phyloP scores from a whole-genome alignment of 352 stramenopile species.

The Globisporangium yorkense region DNA sequence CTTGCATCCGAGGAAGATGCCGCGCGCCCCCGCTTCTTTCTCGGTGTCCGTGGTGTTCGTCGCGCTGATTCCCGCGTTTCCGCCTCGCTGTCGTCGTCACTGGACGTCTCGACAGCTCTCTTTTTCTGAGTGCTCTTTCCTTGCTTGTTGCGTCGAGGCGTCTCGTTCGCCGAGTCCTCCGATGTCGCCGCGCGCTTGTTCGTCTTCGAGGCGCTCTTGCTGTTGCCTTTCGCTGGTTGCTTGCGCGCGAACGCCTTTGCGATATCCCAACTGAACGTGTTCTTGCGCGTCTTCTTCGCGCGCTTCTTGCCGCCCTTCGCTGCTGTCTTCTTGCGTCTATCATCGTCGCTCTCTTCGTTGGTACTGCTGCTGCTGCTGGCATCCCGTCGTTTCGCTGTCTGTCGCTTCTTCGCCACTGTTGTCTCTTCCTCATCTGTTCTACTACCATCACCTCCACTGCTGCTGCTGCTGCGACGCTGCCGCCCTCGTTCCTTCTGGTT shows the following conservation, averaged over 20 bases:
- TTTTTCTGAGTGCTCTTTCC: not conserved
- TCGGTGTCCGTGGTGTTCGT: not conserved
- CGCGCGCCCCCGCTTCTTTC: not conserved
- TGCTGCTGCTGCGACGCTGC: not conserved
- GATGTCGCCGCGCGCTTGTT: not conserved
- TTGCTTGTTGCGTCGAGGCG: not conserved
- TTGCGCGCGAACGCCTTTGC: slow-evolving; percentile 62
- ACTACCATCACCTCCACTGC: not conserved
- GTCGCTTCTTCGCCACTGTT: not conserved
- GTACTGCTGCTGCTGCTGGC: not conserved
- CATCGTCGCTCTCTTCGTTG: slow-evolving; percentile 4
- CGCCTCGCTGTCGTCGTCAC: not conserved
- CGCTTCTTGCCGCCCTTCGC: slow-evolving; percentile 9
- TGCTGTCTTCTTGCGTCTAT: not conserved
- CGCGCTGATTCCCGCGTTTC: not conserved
- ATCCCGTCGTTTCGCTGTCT: not conserved
- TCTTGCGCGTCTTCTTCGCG: slow-evolving; percentile 47
- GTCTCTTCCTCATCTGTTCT: not conserved
- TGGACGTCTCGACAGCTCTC: not conserved
- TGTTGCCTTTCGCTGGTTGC: slow-evolving; percentile 15
- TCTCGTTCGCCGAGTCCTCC: not conserved
- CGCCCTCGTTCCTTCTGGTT: not conserved
- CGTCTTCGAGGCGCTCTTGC: not conserved
- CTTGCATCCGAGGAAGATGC: not conserved
- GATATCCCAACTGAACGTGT: slow-evolving; percentile 73